Evolutionary conservation across 1,284 basidiomycete species (phyloP).

Genomic region (Porogramme epimiltina): DNA sequence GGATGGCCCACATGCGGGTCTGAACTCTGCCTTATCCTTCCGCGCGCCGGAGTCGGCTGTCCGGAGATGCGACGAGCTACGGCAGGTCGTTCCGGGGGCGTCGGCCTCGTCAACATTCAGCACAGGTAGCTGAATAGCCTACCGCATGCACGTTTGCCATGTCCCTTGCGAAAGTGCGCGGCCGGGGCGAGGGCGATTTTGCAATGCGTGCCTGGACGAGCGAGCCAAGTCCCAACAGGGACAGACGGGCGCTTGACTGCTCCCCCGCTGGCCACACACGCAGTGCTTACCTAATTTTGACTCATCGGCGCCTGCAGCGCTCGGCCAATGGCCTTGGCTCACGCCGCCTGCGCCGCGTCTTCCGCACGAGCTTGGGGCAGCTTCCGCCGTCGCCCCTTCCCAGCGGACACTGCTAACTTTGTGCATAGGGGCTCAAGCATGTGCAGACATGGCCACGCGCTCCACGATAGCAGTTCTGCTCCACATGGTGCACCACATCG

Average conservation of each 20-base stretch:
- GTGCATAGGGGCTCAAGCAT: constrained; percentile 8
- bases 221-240: background rate
- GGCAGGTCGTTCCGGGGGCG: background rate
- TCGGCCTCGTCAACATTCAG: background rate
- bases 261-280: background rate
- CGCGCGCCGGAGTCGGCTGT: background rate
- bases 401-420: background rate
- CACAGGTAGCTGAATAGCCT: background rate
- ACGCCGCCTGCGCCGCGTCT: background rate
- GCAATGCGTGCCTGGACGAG: background rate
- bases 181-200: background rate
- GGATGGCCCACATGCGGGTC: constrained; percentile 11
- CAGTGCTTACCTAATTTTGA: background rate
- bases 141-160: background rate
- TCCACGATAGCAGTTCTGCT: constrained; percentile 7
- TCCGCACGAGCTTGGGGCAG: background rate
- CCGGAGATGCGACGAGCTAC: too few relatives aligned
- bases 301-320: background rate
- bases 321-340: background rate
- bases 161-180: background rate
- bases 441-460: constrained; percentile 7
- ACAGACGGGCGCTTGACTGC: background rate
- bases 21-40: background rate
- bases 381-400: background rate
- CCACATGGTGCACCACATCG: constrained; percentile 8